phyloP scores from a whole-genome alignment of 2,329 filamentous ascomycete genomes.

The Sporothrix dimorphospora region DNA sequence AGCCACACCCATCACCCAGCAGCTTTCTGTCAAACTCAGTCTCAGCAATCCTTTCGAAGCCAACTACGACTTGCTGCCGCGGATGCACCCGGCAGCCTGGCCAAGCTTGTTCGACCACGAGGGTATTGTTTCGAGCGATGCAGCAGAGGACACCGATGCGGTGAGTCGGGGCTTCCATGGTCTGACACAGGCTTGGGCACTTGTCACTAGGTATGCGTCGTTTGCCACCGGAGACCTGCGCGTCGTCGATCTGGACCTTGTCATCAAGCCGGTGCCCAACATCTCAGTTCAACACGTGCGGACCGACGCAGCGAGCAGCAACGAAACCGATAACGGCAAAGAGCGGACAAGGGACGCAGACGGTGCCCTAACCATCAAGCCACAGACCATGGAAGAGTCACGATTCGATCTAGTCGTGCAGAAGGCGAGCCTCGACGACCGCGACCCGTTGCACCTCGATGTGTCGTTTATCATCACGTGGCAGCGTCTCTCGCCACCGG shows the following conservation, averaged over 20 bases:
- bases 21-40: conserved; percentile 67
- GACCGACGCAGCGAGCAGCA: conserved; percentile 46
- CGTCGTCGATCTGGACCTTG: conserved; percentile 61
- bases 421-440: conserved; percentile 80
- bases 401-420: conserved; percentile 74
- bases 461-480: conserved; percentile 76
- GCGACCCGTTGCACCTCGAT: conserved; percentile 73
- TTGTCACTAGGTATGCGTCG: conserved; percentile 73
- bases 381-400: conserved; percentile 71
- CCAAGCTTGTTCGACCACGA: conserved; percentile 79
- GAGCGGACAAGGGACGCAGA: background rate
- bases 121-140: conserved; percentile 43
- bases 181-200: conserved; percentile 77
- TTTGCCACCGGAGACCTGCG: conserved; percentile 74
- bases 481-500: conserved; percentile 58
- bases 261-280: conserved; percentile 57
- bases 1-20: conserved; percentile 79
- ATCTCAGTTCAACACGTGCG: conserved; percentile 59
- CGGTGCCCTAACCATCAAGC: conserved; percentile 53
- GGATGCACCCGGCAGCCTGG: conserved; percentile 78
- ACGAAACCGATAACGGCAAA: background rate
- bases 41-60: conserved; percentile 87
- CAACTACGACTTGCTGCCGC: conserved; percentile 83
- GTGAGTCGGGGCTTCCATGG: conserved; percentile 52
- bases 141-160: conserved; percentile 5